Conservation (phyloP, 2,329 filamentous ascomycete genomes). For the Xylaria sp. region DNA sequence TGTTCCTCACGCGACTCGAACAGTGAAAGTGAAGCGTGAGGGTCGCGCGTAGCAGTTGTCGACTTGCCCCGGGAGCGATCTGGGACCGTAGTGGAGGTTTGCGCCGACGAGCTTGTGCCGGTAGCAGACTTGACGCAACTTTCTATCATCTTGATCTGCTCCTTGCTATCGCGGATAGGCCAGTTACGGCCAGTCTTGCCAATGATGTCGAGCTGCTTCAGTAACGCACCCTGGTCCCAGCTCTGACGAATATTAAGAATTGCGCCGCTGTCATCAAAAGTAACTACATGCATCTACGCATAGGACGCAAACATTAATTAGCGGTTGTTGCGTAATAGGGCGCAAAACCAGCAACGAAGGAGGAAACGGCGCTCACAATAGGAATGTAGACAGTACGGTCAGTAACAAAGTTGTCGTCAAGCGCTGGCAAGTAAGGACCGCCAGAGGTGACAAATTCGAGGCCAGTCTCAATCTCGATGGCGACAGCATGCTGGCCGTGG, state of each 20-base stretch:
- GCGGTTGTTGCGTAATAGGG: neutral
- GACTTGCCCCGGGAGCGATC: slow-evolving; percentile 58
- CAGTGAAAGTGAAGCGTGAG: slow-evolving; percentile 74
- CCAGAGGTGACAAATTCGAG: slow-evolving; percentile 83
- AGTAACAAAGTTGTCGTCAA: slow-evolving; percentile 93
- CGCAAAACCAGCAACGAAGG: neutral
- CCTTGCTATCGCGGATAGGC: slow-evolving; percentile 87
- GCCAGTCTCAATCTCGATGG: slow-evolving; percentile 79
- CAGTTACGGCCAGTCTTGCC: slow-evolving; percentile 89
- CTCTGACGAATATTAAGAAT: slow-evolving; percentile 87
- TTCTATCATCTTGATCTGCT: slow-evolving; percentile 80
- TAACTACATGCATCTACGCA: slow-evolving; percentile 81
- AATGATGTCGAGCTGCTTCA: slow-evolving; percentile 94
- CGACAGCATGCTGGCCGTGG: slow-evolving; percentile 72
- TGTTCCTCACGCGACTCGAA: slow-evolving; percentile 73
- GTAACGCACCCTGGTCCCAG: slow-evolving; percentile 93
- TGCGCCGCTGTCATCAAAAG: slow-evolving; percentile 76
- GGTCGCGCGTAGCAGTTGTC: slow-evolving; percentile 63
- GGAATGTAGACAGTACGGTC: slow-evolving; percentile 80
- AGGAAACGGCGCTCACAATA: slow-evolving; percentile 65
- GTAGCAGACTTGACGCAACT: slow-evolving; percentile 60
- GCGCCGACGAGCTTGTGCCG: slow-evolving; percentile 38
- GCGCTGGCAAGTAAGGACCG: slow-evolving; percentile 82
- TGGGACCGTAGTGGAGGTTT: slow-evolving; percentile 46
- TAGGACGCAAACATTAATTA: slow-evolving; percentile 7